These are phyloP conservation scores for Phylloboletellus chloephorus DNA, from an alignment of 1,284 basidiomycete genomes.

Conservation along the genomic window DNA sequence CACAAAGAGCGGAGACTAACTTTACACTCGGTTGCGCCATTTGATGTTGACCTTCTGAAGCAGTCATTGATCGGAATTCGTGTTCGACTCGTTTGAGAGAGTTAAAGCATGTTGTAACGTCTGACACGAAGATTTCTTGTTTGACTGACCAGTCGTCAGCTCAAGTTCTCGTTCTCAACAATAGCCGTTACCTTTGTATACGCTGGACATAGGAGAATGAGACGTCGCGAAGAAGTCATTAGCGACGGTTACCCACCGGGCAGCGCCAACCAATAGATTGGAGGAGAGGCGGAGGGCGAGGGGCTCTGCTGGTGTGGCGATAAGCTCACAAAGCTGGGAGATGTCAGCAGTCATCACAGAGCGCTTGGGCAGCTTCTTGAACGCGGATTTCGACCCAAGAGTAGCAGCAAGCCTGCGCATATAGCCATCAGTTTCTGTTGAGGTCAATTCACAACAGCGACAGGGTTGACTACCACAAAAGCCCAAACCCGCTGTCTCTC, in stretches of 20 bases:
- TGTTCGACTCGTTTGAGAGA: slow-evolving; percentile 70
- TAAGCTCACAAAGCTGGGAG: slow-evolving; percentile 69
- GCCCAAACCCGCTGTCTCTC: slow-evolving; percentile 74
- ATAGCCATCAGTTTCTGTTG: slow-evolving; percentile 11
- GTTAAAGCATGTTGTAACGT: slow-evolving; percentile 70
- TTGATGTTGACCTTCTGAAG: slow-evolving; percentile 49
- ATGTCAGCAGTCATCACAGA: slow-evolving; percentile 80
- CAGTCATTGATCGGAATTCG: slow-evolving; percentile 46
- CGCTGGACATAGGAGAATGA: slow-evolving; percentile 41
- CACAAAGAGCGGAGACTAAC: slow-evolving; percentile 34
- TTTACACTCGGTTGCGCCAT: slow-evolving; percentile 63
- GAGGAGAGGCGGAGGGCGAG: slow-evolving; percentile 80
- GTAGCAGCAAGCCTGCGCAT: slow-evolving; percentile 78
- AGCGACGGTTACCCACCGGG: slow-evolving; percentile 50
- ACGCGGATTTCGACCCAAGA: slow-evolving; percentile 77
- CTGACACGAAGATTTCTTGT: slow-evolving; percentile 74
- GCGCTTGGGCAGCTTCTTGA: slow-evolving; percentile 74
- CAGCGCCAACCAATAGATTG: slow-evolving; percentile 81
- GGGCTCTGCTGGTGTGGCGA: slow-evolving; percentile 77
- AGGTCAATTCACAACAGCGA: neutral
- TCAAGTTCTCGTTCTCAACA: neutral
- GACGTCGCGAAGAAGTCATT: neutral
- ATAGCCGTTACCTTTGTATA: slow-evolving; percentile 61
- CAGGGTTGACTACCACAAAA: slow-evolving; percentile 54
- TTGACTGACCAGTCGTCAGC: slow-evolving; percentile 51